phyloP scores from a whole-genome alignment of 805 yeast genomes.

The Tetrapisispora pingtungensis region DNA sequence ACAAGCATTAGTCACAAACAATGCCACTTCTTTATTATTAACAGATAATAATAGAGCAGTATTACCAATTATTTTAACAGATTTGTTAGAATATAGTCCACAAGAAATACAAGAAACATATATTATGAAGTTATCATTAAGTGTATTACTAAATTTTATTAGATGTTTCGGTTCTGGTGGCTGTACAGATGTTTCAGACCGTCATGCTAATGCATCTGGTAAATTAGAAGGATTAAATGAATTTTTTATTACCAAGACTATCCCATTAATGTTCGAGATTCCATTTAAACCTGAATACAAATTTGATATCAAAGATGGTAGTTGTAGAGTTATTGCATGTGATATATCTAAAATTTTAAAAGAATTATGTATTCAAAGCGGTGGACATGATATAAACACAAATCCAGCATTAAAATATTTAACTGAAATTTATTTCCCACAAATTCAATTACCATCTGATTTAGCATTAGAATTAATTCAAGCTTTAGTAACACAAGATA shows the following conservation, averaged over 20 bases:
- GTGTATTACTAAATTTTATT: constrained; percentile 55
- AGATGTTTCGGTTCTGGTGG: constrained; percentile 58
- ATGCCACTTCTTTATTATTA: constrained; percentile 66
- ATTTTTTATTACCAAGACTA: constrained; percentile 55
- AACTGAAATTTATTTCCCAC: constrained; percentile 38
- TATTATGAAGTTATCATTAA: constrained; percentile 58
- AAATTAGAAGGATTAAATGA: constrained; percentile 62
- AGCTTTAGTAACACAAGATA: constrained; percentile 44
- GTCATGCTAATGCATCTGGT: constrained; percentile 33
- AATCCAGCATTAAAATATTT: constrained; percentile 38
- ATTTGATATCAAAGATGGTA: constrained; percentile 69
- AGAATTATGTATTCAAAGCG: constrained; percentile 38
- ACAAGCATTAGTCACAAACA: constrained; percentile 62
- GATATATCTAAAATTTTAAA: constrained; percentile 67
- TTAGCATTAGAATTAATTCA: constrained; percentile 53
- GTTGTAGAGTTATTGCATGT: constrained; percentile 58
- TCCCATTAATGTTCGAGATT: constrained; percentile 63
- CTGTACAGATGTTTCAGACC: constrained; percentile 53
- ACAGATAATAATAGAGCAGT: constrained; percentile 53
- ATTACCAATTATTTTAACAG: constrained; percentile 51
- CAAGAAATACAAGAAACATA: constrained; percentile 53
- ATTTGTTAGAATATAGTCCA: constrained; percentile 51
- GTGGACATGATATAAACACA: constrained; percentile 12
- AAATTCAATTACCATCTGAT: constrained; percentile 48
- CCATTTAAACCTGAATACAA: constrained; percentile 58